Evolutionary conservation across 495 filamentous ascomycete species (phyloP).

Genomic region (Penicillium samsonianum): DNA sequence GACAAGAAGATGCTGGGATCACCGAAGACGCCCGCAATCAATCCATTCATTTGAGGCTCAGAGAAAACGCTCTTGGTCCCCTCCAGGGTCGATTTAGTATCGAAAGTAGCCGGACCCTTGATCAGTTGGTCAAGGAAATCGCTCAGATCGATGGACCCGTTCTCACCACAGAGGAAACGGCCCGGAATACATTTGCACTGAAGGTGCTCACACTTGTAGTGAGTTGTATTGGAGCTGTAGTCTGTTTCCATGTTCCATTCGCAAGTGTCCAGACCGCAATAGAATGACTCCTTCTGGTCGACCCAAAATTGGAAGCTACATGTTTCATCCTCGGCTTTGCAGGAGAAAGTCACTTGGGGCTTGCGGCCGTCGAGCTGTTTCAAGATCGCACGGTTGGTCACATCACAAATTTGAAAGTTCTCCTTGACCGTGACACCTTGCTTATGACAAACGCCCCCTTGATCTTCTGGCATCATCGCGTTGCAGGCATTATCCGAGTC

Average conservation of each 20-base stretch:
- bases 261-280: slow-evolving; percentile 85
- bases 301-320: slow-evolving; percentile 99
- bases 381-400: slow-evolving; percentile 91
- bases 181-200: slow-evolving; percentile 85
- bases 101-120: slow-evolving; percentile 82
- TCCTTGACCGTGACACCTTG: slow-evolving; percentile 87
- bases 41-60: slow-evolving; percentile 84
- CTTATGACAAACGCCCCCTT: slow-evolving; percentile 86
- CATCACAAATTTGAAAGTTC: slow-evolving; percentile 97
- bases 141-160: slow-evolving; percentile 86
- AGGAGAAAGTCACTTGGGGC: slow-evolving; percentile 92
- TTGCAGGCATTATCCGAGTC: slow-evolving; percentile 77
- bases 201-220: slow-evolving; percentile 81
- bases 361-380: slow-evolving; percentile 78
- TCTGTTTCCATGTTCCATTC: slow-evolving; percentile 66
- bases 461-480: slow-evolving; percentile 74
- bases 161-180: slow-evolving; percentile 89
- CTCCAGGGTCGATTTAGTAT: slow-evolving; percentile 63
- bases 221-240: slow-evolving; percentile 73
- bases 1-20: slow-evolving; percentile 82
- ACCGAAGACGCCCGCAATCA: slow-evolving; percentile 86
- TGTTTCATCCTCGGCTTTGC: slow-evolving; percentile 66
- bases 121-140: slow-evolving; percentile 82
- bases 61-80: slow-evolving; percentile 71
- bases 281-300: slow-evolving; percentile 90